Base-by-base conservation (phyloP, 2,329 filamentous ascomycete species). In the Orbilia brochopaga region DNA sequence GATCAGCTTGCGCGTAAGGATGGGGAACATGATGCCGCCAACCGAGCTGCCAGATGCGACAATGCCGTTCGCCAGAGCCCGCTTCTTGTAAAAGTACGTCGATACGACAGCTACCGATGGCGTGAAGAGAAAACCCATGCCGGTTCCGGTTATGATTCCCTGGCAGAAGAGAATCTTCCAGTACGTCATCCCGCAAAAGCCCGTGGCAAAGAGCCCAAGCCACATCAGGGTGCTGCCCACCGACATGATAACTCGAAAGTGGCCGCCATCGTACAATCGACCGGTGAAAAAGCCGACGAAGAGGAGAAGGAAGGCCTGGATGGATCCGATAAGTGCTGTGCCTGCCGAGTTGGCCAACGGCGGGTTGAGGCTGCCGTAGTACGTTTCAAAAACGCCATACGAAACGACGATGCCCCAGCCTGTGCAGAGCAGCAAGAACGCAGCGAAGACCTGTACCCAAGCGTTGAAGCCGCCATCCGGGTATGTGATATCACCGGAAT, bases 1-100 rank as follows among this genome's bases (percentile, higher is more conserved):
- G 1, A 88, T 79, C 10, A 89, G 78, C 60, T 86, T 83, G 75
- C 83, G 80, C 0, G 84, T 81, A 17, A 86, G 81, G 1, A 85
- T 80, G 0, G 88, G 87, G 76, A 87, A 90, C 1, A 89, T 81
- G 21, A 89, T 79, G 0, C 87, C 87, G 0, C 88, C 88, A 0
- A 84, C 84, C 0, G 83, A 83, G 24, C 85, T 85, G 0, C 88
- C 88, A 0, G 83, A 83, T 0, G 86, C 85, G 8, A 82, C 82
- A 6, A 87, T 81, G 0, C 85, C 85, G 17, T 89, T 81, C 0
- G 87, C 87, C 1, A 88, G 79, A 0, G 83, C 83, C 2, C 85
- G 82, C n/a, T 84, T 83, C n/a, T 78, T 83, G 7, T 80, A 80
- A 74, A 89, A 90, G 62, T 88, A 88, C 0, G 85, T 87, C 13